Conservation (phyloP, 2,329 filamentous ascomycete genomes). For the Salinomyces thailandicus region DNA sequence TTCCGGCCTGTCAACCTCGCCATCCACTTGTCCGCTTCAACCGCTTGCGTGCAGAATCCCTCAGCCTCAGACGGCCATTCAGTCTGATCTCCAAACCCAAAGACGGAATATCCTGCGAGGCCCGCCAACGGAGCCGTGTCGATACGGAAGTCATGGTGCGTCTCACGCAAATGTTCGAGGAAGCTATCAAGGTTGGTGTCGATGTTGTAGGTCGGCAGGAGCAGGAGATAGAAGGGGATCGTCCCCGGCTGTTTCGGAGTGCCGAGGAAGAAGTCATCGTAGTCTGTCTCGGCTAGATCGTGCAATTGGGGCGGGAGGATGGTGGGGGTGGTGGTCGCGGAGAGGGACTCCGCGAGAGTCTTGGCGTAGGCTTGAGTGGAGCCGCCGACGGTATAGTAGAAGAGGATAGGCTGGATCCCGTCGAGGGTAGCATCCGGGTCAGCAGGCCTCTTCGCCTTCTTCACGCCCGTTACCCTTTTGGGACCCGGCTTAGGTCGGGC, state of each 20-base stretch:
- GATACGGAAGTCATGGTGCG: conserved; percentile 92
- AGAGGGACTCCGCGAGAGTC: conserved; percentile 48
- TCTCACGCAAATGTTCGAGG: conserved; percentile 77
- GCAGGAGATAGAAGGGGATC: conserved; percentile 64
- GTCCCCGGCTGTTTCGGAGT: conserved; percentile 49
- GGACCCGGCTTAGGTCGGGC: conserved; percentile 14
- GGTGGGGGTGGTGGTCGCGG: conserved; percentile 23
- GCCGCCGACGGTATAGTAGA: conserved; percentile 82
- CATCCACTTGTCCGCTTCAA: conserved; percentile 90
- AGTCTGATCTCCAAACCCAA: conserved; percentile 84
- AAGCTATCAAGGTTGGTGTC: conserved; percentile 85
- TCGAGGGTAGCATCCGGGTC: background rate
- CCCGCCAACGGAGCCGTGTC: conserved; percentile 72
- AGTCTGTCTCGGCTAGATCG: conserved; percentile 77
- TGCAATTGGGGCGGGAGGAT: conserved; percentile 53
- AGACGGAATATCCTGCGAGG: conserved; percentile 80
- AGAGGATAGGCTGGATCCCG: conserved; percentile 60
- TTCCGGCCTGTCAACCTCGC: conserved; percentile 83
- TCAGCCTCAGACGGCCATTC: conserved; percentile 86
- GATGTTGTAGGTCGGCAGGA: conserved; percentile 90
- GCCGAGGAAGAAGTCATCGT: conserved; percentile 81
- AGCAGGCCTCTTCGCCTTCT: conserved; percentile 9
- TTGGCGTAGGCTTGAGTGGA: conserved; percentile 67
- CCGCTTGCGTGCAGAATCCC: conserved; percentile 87
- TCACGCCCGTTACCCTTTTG: conserved; percentile 22